Base-by-base conservation (phyloP, 192 early-diverging fungal species). In the Dissophora globulifera region DNA sequence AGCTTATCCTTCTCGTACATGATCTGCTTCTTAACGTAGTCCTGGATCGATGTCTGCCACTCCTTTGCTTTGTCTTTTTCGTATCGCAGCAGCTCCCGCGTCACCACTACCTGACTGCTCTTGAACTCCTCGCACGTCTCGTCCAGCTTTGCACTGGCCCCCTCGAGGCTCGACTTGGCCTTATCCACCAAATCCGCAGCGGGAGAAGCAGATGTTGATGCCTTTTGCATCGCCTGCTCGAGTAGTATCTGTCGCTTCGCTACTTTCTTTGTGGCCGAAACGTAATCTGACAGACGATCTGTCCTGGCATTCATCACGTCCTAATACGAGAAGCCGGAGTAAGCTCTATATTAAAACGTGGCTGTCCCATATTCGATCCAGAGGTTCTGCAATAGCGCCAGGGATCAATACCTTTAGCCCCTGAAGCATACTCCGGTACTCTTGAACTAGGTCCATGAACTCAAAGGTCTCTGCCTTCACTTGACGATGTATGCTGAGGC, bases 271-370 rank as follows among this genome's bases (percentile, higher is more conserved):
- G 79, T 42, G 5, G 66, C 71, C 17, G 81, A 71, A 4, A 81
- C 80, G 59, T 83, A 85, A 10, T 85, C 84, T 16, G 75, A 79
- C 22, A 85, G 30, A 31, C 71, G 69, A 29, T 83, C 78, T 15
- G 82, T 83, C 35, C 84, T 76, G 12, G 69, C 50, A 50, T 85
- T 85, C 58, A 84, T 81, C 4, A 84, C 68, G 46, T 62, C 78
- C 83, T 83, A 66, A 22, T 4, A 17, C 16, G 5, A 47, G 25
- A 35, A 60, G 20, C 1, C 26, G 25, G 29, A 60, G 20, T 40
- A 40, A 38, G 15, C 15, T 23, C 43, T n/a, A n/a, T n/a, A 17
- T n/a, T 45, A n/a, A 45, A n/a, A 45, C 12, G n/a, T 45, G 16
- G 35, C 6, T 38, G 43, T 10, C 43, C 10, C 17, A 45, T 12